Evolutionary conservation across 805 yeast species (phyloP), one percentile per base, ranked within the genome.

Genomic region (Candida dendrica): DNA sequence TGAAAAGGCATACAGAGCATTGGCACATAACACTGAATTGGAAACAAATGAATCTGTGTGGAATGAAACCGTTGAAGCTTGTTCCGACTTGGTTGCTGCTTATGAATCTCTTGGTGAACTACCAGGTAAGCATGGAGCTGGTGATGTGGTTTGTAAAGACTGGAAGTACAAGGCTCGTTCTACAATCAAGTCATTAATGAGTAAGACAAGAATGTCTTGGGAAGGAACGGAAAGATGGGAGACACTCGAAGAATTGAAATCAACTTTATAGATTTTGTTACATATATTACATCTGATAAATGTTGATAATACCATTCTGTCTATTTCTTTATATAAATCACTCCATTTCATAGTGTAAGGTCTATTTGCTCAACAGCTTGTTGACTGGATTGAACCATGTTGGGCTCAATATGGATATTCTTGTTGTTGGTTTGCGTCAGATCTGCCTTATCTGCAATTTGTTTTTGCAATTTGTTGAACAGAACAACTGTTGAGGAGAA

Each of bases 81-180:
- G 95, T 56, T 61, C 66, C 29, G 95, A 89, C 47, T 68, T 91
- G 42, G 80, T 84, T 2, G 84, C 93, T 34, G 91, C 96, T 1
- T 91, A 89, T 59, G 89, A 82, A 55, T 81, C 85, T 3, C 71
- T 86, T 27, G 98, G 98, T n/a, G 93, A 84, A 44, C 61, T 77
- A 50, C 84, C 85, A 10, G 95, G 95, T 7, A 81, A 77, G 52
- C 74, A 81, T 54, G 84, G 83, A 19, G 89, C 87, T 2, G 95
- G 82, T 17, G 87, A 84, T 58, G 50, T 82, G n/a, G 95, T 90
- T 9, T 89, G 96, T 60, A 79, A 81, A 55, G 95, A 89, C 57
- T 90, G 97, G 97, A 84, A 78, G 56, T 85, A 82, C 64, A 88
- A 88, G 59, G 81, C 95, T 2, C 73, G 81, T 47, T 72, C 84